These are phyloP conservation scores for Passalora sequoiae DNA, from an alignment of 2,329 filamentous ascomycete genomes.

Conservation along the genomic window DNA sequence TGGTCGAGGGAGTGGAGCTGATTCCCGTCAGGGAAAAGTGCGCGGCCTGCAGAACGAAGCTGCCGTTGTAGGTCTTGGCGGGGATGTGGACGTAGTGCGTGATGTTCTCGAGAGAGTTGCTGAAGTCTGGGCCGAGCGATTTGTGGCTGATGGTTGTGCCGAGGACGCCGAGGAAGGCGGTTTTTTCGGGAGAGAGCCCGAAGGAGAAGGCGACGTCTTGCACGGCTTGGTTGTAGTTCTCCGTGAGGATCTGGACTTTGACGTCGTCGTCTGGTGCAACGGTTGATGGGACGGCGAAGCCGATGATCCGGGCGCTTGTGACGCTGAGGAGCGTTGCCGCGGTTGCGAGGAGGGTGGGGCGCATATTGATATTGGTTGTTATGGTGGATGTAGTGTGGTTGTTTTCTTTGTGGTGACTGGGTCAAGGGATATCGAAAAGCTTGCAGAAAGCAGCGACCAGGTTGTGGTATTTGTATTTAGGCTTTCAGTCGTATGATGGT, in stretches of 20 bases:
- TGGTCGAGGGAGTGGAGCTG: conserved; percentile 3
- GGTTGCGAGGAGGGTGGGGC: conserved; percentile 11
- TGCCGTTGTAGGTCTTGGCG: conserved; percentile 6
- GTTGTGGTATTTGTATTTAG: neutral
- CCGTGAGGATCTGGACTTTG: conserved; percentile 37
- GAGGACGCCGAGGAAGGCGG: conserved; percentile 7
- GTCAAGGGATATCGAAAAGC: neutral
- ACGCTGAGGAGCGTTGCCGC: conserved; percentile 6
- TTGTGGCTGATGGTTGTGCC: conserved; percentile 13
- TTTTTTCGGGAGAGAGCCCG: conserved; percentile 26
- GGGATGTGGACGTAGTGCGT: conserved; percentile 22
- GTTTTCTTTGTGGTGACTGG: neutral
- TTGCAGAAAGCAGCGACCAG: neutral
- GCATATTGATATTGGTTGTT: conserved; percentile 4
- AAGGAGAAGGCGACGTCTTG: conserved; percentile 44
- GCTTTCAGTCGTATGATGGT: neutral
- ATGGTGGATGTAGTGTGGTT: neutral
- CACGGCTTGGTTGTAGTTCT: conserved; percentile 44
- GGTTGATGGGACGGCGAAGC: conserved; percentile 41
- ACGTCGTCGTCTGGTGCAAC: conserved; percentile 38
- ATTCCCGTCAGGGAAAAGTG: conserved; percentile 19
- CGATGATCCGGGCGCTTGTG: conserved; percentile 40
- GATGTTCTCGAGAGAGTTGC: conserved; percentile 18
- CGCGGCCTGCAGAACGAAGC: conserved; percentile 13
- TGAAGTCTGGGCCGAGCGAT: conserved; percentile 16